A percentile compares a stretch with the other conserved stretches of the same genome.
These are phyloP conservation scores for Metschnikowia noctiluminum DNA, from an alignment of 805 yeast genomes.

Conservation along the genomic window DNA sequence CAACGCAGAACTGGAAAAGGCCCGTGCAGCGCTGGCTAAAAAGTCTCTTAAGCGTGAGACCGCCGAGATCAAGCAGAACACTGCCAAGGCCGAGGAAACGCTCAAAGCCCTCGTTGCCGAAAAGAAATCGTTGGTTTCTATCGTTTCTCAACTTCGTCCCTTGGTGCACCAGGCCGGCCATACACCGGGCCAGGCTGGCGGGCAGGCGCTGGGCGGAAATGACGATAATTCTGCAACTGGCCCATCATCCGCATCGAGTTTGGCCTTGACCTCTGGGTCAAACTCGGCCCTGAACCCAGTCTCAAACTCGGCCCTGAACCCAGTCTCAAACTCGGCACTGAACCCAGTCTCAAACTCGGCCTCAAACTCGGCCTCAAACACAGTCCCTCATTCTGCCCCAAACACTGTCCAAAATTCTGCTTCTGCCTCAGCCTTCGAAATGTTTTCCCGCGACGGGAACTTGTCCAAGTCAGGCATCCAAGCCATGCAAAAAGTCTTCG, in stretches of 20 bases:
- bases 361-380: too few species aligned
- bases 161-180: neutral
- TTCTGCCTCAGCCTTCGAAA: constrained; percentile 1
- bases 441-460: constrained; percentile 32
- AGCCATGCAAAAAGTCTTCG: constrained; percentile 21
- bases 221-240: too few species aligned
- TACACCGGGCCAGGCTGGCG: neutral
- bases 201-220: too few species aligned
- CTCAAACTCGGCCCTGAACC: too few species aligned
- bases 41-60: constrained; percentile 15
- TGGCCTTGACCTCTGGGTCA: too few species aligned
- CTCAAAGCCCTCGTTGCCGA: constrained; percentile 22
- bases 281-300: too few species aligned
- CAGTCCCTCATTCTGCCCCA: too few species aligned
- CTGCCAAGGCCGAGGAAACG: constrained; percentile 26
- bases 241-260: too few species aligned
- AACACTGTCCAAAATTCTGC: neutral
- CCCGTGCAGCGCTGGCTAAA: constrained; percentile 3
- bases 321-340: too few species aligned
- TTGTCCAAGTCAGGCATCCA: constrained; percentile 28
- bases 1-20: constrained; percentile 8
- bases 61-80: constrained; percentile 19
- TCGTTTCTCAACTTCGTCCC: neutral
- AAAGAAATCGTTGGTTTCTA: constrained; percentile 19
- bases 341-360: too few species aligned